These are phyloP conservation scores for Chrysanthemum lavandulifolium DNA, from an alignment of 129 eudicot genomes.

Conservation along the genomic window DNA sequence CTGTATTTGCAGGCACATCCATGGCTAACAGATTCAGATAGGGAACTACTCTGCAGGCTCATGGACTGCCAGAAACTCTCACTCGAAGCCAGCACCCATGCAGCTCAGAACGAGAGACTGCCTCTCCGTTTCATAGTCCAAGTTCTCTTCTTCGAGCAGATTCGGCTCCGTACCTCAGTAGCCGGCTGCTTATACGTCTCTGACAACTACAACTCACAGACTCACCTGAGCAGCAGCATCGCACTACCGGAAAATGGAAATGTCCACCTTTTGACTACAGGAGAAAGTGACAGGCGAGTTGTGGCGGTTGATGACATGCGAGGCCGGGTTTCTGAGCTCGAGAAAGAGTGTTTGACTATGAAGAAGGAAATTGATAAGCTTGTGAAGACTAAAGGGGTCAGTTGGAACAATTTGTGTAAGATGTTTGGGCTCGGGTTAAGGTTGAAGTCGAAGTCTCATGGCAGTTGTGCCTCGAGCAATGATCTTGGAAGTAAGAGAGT, in stretches of 20 bases:
- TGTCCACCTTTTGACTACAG: slow-evolving; percentile 15
- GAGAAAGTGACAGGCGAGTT: slow-evolving; percentile 25
- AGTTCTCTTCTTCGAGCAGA: slow-evolving; percentile 79
- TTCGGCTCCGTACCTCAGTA: slow-evolving; percentile 62
- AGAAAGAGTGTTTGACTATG: slow-evolving; percentile 63
- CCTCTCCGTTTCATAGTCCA: slow-evolving; percentile 71
- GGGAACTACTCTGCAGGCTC: slow-evolving; percentile 67
- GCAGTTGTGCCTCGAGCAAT: slow-evolving; percentile 17
- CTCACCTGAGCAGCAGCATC: slow-evolving; percentile 37
- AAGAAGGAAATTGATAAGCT: slow-evolving; percentile 61
- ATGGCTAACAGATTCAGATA: slow-evolving; percentile 65
- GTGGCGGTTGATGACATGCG: slow-evolving; percentile 51
- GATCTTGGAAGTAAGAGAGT: slow-evolving; percentile 24
- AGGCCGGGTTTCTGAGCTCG: slow-evolving; percentile 65
- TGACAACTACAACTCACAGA: slow-evolving; percentile 49
- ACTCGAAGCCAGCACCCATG: slow-evolving; percentile 74
- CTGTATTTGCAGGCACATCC: slow-evolving; percentile 59
- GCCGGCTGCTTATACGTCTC: slow-evolving; percentile 59
- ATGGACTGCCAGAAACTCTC: slow-evolving; percentile 81
- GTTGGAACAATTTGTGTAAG: slow-evolving; percentile 55
- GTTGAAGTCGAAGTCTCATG: slow-evolving; percentile 37
- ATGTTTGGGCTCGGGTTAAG: slow-evolving; percentile 41
- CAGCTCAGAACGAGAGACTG: slow-evolving; percentile 76
- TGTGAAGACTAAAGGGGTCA: slow-evolving; percentile 55
- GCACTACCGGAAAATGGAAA: slow-evolving; percentile 30